A percentile compares a stretch with the other conserved stretches of the same genome.
These are phyloP conservation scores for Clonostachys rosea DNA, from an alignment of 2,329 filamentous ascomycete species.

Conservation along the genomic window DNA sequence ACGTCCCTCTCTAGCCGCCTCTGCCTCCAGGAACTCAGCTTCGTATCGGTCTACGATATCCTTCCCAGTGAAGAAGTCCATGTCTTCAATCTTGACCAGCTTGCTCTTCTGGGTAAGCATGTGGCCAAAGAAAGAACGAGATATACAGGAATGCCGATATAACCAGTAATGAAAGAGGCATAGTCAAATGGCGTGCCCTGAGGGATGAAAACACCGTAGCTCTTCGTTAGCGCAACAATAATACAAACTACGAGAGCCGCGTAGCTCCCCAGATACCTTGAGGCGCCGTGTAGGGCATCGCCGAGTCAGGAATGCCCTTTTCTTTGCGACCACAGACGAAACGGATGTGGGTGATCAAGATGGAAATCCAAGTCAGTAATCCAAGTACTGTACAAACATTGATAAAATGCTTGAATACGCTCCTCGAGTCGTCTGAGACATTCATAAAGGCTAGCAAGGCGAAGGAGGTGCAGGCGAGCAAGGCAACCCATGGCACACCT, in stretches of 20 bases:
- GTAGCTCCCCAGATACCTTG: conserved; percentile 65
- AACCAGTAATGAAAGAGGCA: conserved; percentile 73
- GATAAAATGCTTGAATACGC: conserved; percentile 61
- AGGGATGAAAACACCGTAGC: conserved; percentile 66
- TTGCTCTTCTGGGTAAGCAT: conserved; percentile 52
- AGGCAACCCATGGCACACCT: conserved; percentile 65
- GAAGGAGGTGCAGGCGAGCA: conserved; percentile 56
- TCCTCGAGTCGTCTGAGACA: conserved; percentile 49
- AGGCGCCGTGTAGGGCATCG: conserved; percentile 63
- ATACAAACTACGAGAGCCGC: conserved; percentile 65
- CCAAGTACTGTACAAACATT: conserved; percentile 65
- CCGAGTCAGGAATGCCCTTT: conserved; percentile 49
- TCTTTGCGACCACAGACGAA: conserved; percentile 59
- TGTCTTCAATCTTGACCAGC: conserved; percentile 50
- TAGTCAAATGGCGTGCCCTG: conserved; percentile 56
- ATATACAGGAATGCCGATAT: conserved; percentile 73
- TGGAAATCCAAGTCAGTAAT: conserved; percentile 62
- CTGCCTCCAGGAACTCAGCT: conserved; percentile 54
- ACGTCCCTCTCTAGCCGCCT: conserved; percentile 17
- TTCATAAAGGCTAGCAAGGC: conserved; percentile 67
- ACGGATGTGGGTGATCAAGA: conserved; percentile 62
- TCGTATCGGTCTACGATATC: conserved; percentile 70
- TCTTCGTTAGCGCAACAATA: conserved; percentile 77
- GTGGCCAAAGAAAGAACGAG: conserved; percentile 63
- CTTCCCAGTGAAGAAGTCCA: conserved; percentile 70